Conservation (phyloP, 345 rosid genomes). For the Conringia planisiliqua region DNA sequence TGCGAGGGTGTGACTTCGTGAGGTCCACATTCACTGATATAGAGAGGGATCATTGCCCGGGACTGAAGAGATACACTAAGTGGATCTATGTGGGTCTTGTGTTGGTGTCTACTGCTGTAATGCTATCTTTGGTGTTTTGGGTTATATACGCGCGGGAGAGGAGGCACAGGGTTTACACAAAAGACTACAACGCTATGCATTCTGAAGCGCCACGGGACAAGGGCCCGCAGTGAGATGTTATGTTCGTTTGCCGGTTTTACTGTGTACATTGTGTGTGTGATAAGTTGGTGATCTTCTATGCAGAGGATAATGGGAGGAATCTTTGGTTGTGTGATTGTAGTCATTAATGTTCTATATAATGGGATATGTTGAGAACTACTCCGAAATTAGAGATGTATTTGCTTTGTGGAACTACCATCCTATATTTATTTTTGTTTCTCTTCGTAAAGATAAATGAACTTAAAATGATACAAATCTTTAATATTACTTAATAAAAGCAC, state of each 20-base stretch:
- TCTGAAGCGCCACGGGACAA: constrained; percentile 35
- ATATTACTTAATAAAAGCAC: too few species aligned
- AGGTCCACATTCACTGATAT: constrained; percentile 69
- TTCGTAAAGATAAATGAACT: neutral
- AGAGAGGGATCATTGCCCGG: constrained; percentile 52
- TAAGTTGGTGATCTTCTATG: neutral
- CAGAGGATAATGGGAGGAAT: constrained; percentile 1
- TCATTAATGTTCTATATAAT: neutral
- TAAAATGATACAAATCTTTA: neutral
- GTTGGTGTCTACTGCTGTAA: constrained; percentile 72
- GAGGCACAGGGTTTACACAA: constrained; percentile 75
- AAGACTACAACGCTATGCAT: constrained; percentile 37
- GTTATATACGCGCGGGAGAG: constrained; percentile 82
- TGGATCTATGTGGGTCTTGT: constrained; percentile 86
- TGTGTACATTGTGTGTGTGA: constrained; percentile 29
- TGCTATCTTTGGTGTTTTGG: constrained; percentile 93
- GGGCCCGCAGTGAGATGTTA: constrained; percentile 20
- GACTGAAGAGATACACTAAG: constrained; percentile 47
- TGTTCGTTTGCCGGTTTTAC: neutral
- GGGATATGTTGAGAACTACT: neutral
- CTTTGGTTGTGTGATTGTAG: constrained; percentile 13
- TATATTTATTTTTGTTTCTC: neutral
- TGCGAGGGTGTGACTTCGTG: constrained; percentile 75
- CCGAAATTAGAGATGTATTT: neutral
- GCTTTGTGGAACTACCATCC: neutral